Base-by-base conservation (phyloP, 495 filamentous ascomycete species). In the Cercophora samala region DNA sequence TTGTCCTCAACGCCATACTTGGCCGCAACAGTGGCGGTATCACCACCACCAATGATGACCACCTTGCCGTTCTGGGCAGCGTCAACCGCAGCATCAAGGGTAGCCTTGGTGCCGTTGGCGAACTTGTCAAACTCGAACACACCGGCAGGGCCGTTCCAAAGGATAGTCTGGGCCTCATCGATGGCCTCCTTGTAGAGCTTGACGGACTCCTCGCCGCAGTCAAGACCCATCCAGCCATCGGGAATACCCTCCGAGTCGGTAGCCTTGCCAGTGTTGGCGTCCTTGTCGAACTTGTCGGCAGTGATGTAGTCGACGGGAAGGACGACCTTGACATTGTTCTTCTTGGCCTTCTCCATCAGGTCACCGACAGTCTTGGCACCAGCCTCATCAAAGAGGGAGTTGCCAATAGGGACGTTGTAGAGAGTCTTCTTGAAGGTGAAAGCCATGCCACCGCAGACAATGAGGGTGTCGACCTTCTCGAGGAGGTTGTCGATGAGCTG, bases 361-460 rank as follows among this genome's bases (percentile, higher is more conserved):
- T 91, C 84, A 65, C 81, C 88, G 56, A 97, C 96, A 21, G 90
- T 97, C 90, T 97, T 93, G 84, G 90, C 87, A 64, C 95, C 95
- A 21, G 88, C 91, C 82, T 97, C 93, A 76, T 99, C 95, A 78
- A 97, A 99, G 64, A 98, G 85, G 55, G 87, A 91, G 84, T 88
- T 92, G 60, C 95, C 95, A 70, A 99, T 99, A 81, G 88, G 85
- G 64, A 99, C 88, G 74, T 84, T 83, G 80, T 97, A 88, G 52
- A 98, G 85, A 52, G 93, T 94, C 87, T 99, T 99, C 89, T 98
- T 98, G 88, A 99, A 98, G 68, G 95, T 99, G 87, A 97, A 99
- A 29, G 95, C 93, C 95, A 99, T 99, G 69, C 90, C 95, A 70
- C 95, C 95, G 75, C 93, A 96, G 83, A 99, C 91, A 79, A 98